phyloP scores from a whole-genome alignment of 768 basidiomycete genomes.

The Pseudohyphozyma bogoriensis region DNA sequence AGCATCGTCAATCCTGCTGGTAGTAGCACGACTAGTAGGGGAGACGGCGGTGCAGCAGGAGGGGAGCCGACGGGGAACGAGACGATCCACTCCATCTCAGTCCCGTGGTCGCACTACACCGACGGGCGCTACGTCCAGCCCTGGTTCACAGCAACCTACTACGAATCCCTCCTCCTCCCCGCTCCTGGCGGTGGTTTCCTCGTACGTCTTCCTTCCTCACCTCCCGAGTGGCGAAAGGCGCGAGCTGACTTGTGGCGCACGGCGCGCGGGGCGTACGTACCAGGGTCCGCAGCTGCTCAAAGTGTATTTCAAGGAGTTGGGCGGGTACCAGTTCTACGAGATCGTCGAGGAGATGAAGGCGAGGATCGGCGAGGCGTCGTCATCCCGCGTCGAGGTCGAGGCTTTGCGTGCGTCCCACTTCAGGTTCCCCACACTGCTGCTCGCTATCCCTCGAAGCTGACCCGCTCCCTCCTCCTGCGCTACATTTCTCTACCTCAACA shows the following conservation, averaged over 20 bases:
- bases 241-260: neutral
- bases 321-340: constrained; percentile 22
- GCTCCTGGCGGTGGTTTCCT: neutral
- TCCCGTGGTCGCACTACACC: constrained; percentile 8
- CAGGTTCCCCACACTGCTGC: no score
- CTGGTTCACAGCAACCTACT: constrained; percentile 19
- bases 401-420: neutral
- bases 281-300: constrained; percentile 12
- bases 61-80: neutral
- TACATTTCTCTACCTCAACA: neutral
- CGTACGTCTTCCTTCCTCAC: neutral
- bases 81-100: constrained; percentile 2
- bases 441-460: no score
- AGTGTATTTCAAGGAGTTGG: constrained; percentile 24
- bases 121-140: constrained; percentile 24
- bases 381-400: neutral
- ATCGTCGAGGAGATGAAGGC: constrained; percentile 21
- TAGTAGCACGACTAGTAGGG: no score
- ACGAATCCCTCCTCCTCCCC: constrained; percentile 6
- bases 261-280: neutral
- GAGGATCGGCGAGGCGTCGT: neutral
- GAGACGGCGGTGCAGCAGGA: neutral
- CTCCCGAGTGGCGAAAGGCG: neutral
- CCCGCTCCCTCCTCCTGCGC: no score
- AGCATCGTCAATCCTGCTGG: no score